Conservation (phyloP, 306 rosid species). For the Fragaria iinumae region DNA sequence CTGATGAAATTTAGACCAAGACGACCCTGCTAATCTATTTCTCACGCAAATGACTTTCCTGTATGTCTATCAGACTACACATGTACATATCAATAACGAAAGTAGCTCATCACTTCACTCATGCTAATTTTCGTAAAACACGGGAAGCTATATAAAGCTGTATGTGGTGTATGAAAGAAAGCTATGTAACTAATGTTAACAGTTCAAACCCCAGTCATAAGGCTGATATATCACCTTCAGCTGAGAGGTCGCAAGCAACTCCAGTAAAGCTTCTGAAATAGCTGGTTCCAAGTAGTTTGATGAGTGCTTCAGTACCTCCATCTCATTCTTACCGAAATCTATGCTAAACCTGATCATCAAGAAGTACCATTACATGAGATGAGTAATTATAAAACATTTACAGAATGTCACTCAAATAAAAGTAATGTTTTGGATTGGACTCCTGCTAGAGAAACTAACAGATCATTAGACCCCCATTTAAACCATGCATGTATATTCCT, state of each 20-base stretch:
- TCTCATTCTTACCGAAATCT: constrained; percentile 85
- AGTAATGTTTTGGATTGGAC: not conserved
- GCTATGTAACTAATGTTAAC: constrained; percentile 28
- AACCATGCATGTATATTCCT: not conserved
- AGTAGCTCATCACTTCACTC: constrained; percentile 20
- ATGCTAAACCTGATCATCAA: constrained; percentile 60
- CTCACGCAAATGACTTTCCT: not conserved
- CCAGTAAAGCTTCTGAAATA: constrained; percentile 61
- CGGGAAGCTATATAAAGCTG: constrained; percentile 21
- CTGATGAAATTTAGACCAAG: not conserved
- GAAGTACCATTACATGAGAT: constrained; percentile 8
- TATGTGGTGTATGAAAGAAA: constrained; percentile 17
- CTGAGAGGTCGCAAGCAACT: constrained; percentile 67
- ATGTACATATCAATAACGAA: constrained; percentile 11
- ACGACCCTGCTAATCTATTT: not conserved
- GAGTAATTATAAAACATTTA: not conserved
- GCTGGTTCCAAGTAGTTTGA: constrained; percentile 76
- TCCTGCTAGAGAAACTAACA: not conserved
- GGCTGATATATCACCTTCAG: constrained; percentile 76
- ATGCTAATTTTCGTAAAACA: constrained; percentile 14
- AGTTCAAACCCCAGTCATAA: constrained; percentile 85
- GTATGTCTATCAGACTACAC: not conserved
- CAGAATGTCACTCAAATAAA: not conserved
- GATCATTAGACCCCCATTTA: not conserved
- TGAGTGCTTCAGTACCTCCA: constrained; percentile 73